These are phyloP conservation scores for Crataegus laevigata DNA, from an alignment of 306 rosid species.

Conservation along the genomic window DNA sequence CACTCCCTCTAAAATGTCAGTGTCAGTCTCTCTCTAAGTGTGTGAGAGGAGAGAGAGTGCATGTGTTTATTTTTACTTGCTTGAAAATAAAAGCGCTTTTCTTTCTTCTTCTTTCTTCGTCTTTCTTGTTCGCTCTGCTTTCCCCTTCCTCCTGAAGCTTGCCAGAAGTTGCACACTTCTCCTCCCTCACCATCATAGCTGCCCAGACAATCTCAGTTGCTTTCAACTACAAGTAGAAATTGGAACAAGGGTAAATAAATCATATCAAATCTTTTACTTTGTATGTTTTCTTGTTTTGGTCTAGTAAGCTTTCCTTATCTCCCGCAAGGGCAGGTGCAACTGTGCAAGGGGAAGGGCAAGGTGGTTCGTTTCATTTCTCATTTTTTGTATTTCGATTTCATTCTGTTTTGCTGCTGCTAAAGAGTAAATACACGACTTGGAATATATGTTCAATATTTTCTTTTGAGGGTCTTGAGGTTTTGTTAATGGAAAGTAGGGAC, in stretches of 20 bases:
- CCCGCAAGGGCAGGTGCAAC: background rate
- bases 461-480: background rate
- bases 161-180: background rate
- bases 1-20: too few species aligned
- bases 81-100: too few species aligned
- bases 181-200: background rate
- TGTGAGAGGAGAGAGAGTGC: background rate
- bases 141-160: background rate
- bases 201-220: background rate
- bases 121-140: background rate
- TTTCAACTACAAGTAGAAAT: background rate
- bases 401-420: background rate
- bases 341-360: background rate
- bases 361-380: background rate
- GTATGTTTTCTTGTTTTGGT: background rate
- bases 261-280: background rate
- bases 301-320: background rate
- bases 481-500: background rate
- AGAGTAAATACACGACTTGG: background rate
- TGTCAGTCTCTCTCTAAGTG: background rate
- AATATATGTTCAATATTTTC: background rate
- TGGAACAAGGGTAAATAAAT: background rate
- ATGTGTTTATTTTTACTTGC: background rate
- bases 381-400: background rate
- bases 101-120: background rate